Conservation (phyloP, 2,329 filamentous ascomycete genomes). For the Drechslerella coelobrocha region DNA sequence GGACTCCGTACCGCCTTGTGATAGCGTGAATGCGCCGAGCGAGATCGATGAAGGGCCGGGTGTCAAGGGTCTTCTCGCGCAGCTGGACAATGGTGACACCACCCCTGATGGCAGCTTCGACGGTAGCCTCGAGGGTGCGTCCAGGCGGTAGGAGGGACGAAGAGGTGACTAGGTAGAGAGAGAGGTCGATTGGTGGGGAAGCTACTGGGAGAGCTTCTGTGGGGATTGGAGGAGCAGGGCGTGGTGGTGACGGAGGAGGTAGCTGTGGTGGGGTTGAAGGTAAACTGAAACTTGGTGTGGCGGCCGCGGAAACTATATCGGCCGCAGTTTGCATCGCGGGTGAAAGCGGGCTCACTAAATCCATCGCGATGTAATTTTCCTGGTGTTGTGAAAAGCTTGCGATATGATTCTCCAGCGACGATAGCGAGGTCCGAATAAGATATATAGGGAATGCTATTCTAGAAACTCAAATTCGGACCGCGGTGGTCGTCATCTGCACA, state of each 20-base stretch:
- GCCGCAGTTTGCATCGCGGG: no score
- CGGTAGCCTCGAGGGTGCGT: slow-evolving; percentile 51
- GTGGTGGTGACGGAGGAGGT: no score
- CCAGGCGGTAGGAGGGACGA: slow-evolving; percentile 51
- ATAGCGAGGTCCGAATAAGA: no score
- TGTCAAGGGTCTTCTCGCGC: slow-evolving; percentile 84
- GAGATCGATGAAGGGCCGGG: slow-evolving; percentile 71
- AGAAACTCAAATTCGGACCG: no score
- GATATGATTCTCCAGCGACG: no score
- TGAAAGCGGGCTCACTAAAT: no score
- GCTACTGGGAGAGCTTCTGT: slow-evolving; percentile 6
- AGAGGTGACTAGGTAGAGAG: slow-evolving; percentile 54
- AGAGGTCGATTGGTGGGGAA: slow-evolving; percentile 42
- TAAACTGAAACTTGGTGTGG: neutral
- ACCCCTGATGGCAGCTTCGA: slow-evolving; percentile 56
- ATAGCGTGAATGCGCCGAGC: slow-evolving; percentile 74
- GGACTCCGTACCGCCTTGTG: slow-evolving; percentile 72
- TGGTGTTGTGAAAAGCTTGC: no score
- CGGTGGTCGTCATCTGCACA: no score
- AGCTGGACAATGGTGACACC: slow-evolving; percentile 85
- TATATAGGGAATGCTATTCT: no score
- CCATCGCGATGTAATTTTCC: no score
- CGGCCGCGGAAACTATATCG: neutral
- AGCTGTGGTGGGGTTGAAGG: neutral
- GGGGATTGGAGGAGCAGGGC: no score